Base-by-base conservation (phyloP, 2,329 filamentous ascomycete species). In the Aureobasidium sp. region DNA sequence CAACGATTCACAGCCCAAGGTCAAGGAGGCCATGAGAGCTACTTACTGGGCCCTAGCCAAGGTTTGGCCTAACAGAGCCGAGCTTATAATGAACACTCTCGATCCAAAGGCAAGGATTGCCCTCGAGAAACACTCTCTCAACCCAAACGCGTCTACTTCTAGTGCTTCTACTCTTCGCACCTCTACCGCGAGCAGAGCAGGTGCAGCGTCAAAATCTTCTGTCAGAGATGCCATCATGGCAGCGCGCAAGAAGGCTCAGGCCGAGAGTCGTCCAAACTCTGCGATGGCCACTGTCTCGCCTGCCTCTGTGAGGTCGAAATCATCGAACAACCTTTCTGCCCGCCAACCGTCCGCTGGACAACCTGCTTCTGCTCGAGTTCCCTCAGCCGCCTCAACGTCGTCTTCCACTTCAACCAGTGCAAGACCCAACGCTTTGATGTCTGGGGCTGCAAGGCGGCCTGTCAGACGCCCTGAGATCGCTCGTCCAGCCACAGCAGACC, bases 1-100 rank as follows among this genome's bases (percentile, higher is more conserved):
- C n/a, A 81, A 81, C 27, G 94, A 99, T 77, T 81, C 93, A 13
- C 96, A 97, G 69, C 91, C 92, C 8, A 89, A 87, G 34, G 93
- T 97, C 49, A 85, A 94, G 68, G 91, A 96, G 74, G 87, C 85
- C 65, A 93, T 89, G 81, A 85, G 94, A 67, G 82, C 85, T 41
- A 90, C 91, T 0, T 99, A 90, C 73, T 99, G 94, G 94, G 79
- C 80, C 0, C 97, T 92, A 72, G 84, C 86, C 63, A 79, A 78
- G 37, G 81, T 90, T 21, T 97, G 91, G 90, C 87, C 89, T 2
- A 81, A 86, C 25, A 85, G 82, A 70, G 91, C 91, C 42, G 87
- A 93, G 69, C 91, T 87, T 5, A 90, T 97, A 67, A 88, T 96
- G 81, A 83, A 85, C 44, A 82, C 81, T 14, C 81, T 97, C 13